Conservation (phyloP, 805 yeast species). For the Suhomyces tanzawaensis region DNA sequence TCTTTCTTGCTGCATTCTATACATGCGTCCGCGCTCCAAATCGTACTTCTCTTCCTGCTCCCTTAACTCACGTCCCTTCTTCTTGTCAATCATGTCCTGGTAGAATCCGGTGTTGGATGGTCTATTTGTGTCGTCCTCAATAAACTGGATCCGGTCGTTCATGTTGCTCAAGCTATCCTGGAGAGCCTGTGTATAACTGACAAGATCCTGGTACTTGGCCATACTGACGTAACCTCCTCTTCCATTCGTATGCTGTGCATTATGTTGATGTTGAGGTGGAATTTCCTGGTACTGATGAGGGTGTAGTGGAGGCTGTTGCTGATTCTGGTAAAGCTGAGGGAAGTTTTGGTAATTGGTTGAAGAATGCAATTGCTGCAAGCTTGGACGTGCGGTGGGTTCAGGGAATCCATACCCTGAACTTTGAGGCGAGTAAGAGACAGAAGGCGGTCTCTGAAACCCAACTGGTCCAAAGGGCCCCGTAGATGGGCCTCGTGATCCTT, state of each 20-base stretch:
- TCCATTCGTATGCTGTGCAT: not conserved
- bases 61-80: slow-evolving; percentile 10
- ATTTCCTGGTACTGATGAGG: not conserved
- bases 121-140: slow-evolving; percentile 22
- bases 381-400: too few relatives aligned
- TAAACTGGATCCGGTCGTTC: slow-evolving; percentile 23
- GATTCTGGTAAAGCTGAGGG: slow-evolving; percentile 2
- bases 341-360: not conserved
- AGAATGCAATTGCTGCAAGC: too few relatives aligned
- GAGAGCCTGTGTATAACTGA: slow-evolving; percentile 31
- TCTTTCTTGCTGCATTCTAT: slow-evolving; percentile 6
- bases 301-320: not conserved
- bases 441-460: too few relatives aligned
- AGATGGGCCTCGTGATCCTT: too few relatives aligned
- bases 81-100: slow-evolving; percentile 9
- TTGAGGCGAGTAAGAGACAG: too few relatives aligned
- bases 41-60: slow-evolving; percentile 7
- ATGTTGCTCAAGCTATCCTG: slow-evolving; percentile 27
- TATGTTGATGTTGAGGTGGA: slow-evolving; percentile 4
- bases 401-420: too few relatives aligned
- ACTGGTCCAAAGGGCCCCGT: too few relatives aligned
- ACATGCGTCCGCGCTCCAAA: slow-evolving; percentile 8
- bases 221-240: slow-evolving; percentile 16
- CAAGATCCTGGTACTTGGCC: slow-evolving; percentile 33
- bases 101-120: not conserved